A percentile compares a stretch with the other conserved stretches of the same genome.
These are phyloP conservation scores for Syzygium aqueum DNA, from an alignment of 345 rosid genomes.

Conservation along the genomic window DNA sequence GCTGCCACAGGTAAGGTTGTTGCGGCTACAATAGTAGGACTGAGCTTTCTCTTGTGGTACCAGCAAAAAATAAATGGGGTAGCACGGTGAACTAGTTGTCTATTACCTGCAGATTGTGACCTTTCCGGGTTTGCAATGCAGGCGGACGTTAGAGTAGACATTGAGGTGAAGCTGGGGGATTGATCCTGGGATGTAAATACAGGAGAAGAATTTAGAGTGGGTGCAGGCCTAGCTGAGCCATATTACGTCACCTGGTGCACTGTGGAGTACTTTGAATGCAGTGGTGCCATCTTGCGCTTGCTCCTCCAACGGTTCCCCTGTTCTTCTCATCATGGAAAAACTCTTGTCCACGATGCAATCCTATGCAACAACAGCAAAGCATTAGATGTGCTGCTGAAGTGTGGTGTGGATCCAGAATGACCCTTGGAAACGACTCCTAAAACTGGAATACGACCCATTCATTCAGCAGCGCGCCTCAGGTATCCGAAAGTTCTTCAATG, in stretches of 20 bases:
- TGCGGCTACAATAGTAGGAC: background rate
- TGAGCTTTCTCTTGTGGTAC: background rate
- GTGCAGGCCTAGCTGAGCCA: constrained; percentile 57
- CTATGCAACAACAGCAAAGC: constrained; percentile 46
- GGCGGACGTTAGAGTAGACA: constrained; percentile 36
- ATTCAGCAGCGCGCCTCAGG: constrained; percentile 44
- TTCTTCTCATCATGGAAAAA: constrained; percentile 35
- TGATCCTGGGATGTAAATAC: constrained; percentile 62
- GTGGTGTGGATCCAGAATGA: constrained; percentile 32
- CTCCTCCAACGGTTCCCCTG: constrained; percentile 26
- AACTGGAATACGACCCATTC: constrained; percentile 30
- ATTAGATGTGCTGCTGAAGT: constrained; percentile 25
- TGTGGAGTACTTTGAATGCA: constrained; percentile 55
- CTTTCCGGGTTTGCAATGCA: constrained; percentile 1
- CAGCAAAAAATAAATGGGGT: background rate
- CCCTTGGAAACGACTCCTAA: constrained; percentile 19
- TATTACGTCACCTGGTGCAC: constrained; percentile 46
- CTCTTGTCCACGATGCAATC: constrained; percentile 52
- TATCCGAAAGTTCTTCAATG: constrained; percentile 18
- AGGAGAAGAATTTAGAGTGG: constrained; percentile 59
- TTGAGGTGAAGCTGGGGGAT: constrained; percentile 44
- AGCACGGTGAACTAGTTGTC: background rate
- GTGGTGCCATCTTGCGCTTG: constrained; percentile 38
- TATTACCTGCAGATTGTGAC: background rate
- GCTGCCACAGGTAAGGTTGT: constrained; percentile 36